Percentiles rank a stretch among this genome's conserved stretches.
Evolutionary conservation across 2,329 filamentous ascomycete species (phyloP).

Genomic region (Pezicula radicicola): DNA sequence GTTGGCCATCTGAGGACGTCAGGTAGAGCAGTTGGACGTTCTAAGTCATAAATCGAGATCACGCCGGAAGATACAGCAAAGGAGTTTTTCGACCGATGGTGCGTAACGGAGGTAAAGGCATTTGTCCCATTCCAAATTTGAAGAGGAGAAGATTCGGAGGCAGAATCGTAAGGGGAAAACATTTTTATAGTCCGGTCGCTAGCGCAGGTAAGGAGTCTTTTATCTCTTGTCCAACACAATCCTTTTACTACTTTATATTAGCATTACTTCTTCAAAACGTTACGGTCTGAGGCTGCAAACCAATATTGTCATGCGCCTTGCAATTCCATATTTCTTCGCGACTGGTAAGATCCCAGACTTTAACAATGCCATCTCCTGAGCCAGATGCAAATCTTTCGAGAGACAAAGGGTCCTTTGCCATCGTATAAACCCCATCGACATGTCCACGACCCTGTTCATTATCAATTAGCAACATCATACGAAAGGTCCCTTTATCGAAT

Average conservation of each 20-base stretch:
- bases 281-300: no score
- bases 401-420: slow-evolving; percentile 76
- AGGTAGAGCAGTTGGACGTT: slow-evolving; percentile 74
- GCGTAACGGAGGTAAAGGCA: slow-evolving; percentile 80
- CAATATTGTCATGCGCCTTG: slow-evolving; percentile 84
- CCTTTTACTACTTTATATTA: slow-evolving; percentile 61
- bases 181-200: slow-evolving; percentile 85
- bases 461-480: no score
- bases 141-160: slow-evolving; percentile 65
- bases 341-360: slow-evolving; percentile 81
- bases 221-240: slow-evolving; percentile 82
- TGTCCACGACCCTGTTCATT: slow-evolving; percentile 55
- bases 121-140: slow-evolving; percentile 81
- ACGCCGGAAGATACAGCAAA: slow-evolving; percentile 78
- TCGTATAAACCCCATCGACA: slow-evolving; percentile 83
- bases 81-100: slow-evolving; percentile 73
- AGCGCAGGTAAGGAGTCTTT: slow-evolving; percentile 82
- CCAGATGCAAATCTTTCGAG: slow-evolving; percentile 76
- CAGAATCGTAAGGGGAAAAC: slow-evolving; percentile 81
- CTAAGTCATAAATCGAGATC: slow-evolving; percentile 87
- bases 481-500: slow-evolving; percentile 15
- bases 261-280: no score
- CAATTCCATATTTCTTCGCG: slow-evolving; percentile 73
- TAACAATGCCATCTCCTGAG: slow-evolving; percentile 88
- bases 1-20: slow-evolving; percentile 87